These are phyloP conservation scores for Chrysopogon serrulatus DNA, from an alignment of 176 grass and related monocot species.

Conservation along the genomic window DNA sequence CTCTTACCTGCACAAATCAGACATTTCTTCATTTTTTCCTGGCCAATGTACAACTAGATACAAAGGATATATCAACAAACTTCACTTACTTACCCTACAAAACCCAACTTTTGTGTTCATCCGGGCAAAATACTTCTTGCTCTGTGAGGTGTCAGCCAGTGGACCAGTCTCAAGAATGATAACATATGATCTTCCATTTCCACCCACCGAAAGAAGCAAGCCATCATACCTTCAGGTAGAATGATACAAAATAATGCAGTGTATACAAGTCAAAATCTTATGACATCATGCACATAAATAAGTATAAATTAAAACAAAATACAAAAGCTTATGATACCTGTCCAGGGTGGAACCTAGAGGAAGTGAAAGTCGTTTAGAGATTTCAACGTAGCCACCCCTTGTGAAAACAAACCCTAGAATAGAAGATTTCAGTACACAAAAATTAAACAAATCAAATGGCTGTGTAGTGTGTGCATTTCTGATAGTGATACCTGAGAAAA, in stretches of 20 bases:
- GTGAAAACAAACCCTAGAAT: conserved; percentile 88
- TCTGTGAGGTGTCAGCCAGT: conserved; percentile 87
- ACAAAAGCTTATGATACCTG: conserved; percentile 45
- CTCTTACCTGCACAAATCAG: conserved; percentile 64
- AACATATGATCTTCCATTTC: conserved; percentile 96
- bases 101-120: conserved; percentile 97
- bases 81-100: conserved; percentile 79
- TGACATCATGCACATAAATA: background rate
- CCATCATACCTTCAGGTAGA: conserved; percentile 70
- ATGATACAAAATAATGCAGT: conserved; percentile 10
- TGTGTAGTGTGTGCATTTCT: background rate
- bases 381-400: conserved; percentile 87
- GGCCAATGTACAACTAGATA: background rate
- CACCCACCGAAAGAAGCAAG: conserved; percentile 86
- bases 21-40: background rate
- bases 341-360: conserved; percentile 93
- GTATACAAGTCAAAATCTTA: background rate
- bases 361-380: conserved; percentile 85
- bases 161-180: conserved; percentile 96
- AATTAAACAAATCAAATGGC: background rate
- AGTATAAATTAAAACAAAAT: background rate
- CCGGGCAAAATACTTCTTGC: conserved; percentile 90
- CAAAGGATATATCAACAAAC: conserved; percentile 1
- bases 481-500: conserved; percentile 65
- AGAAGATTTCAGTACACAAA: background rate